Percentiles rank a stretch among this genome's conserved stretches.
These are phyloP conservation scores for Colletotrichum nymphaeae DNA, from an alignment of 2,329 filamentous ascomycete species.

Conservation along the genomic window DNA sequence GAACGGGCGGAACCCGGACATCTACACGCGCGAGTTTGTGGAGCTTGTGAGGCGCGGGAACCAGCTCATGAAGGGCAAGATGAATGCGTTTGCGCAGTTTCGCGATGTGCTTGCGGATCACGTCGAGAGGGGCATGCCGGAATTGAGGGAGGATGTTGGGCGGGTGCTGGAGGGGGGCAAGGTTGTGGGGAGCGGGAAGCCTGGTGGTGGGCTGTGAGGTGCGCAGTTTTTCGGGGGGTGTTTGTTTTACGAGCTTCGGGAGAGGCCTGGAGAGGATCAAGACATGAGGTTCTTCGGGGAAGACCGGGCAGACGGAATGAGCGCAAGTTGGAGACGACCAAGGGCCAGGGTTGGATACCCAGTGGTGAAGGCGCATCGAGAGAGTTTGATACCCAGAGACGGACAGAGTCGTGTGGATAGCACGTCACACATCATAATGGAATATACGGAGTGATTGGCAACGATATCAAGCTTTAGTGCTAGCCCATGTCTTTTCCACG, in stretches of 20 bases:
- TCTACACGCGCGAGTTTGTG: slow-evolving; percentile 80
- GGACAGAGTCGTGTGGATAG: not conserved
- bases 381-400: not conserved
- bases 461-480: not conserved
- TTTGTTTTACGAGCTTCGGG: not conserved
- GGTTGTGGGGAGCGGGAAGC: slow-evolving; percentile 21
- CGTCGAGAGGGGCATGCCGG: slow-evolving; percentile 68
- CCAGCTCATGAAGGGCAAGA: slow-evolving; percentile 75
- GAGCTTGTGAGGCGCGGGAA: slow-evolving; percentile 75
- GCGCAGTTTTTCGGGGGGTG: too few species aligned
- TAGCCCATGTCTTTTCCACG: not conserved
- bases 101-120: slow-evolving; percentile 71
- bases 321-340: not conserved
- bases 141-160: slow-evolving; percentile 65
- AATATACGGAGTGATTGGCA: not conserved
- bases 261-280: not conserved
- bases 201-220: not conserved
- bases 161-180: slow-evolving; percentile 60
- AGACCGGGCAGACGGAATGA: too few species aligned
- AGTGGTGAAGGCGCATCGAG: not conserved
- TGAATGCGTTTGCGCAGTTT: slow-evolving; percentile 69
- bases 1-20: slow-evolving; percentile 78
- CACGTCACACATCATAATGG: not conserved
- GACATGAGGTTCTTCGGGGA: not conserved
- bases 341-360: too few species aligned